Base-by-base conservation (phyloP, 2,329 filamentous ascomycete species). In the Balansia obtecta region DNA sequence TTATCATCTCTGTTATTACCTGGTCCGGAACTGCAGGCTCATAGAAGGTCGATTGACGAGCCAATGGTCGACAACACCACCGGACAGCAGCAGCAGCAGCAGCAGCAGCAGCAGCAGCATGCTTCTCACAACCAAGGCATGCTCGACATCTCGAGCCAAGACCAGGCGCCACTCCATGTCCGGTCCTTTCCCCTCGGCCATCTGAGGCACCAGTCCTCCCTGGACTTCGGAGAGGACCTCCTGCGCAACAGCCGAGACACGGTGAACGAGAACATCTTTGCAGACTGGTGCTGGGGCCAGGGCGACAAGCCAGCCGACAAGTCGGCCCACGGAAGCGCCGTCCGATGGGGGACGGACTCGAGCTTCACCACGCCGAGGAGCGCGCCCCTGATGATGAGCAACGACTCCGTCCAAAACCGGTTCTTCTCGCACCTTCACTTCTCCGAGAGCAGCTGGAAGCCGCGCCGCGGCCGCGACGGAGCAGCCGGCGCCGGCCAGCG, bases 181-280 rank as follows among this genome's bases (percentile, higher is more conserved):
- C 22, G 10, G 2, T 20, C 34, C 12, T 41, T 41, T 12, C 38
- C 30, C 16, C 12, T 32, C 1, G 43, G 37, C 13, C 49, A 47
- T 22, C 16, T 46, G 8, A 22, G 27, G 9, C 37, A 50, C n/a
- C 44, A 46, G 27, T 46, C 49, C 1, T 46, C 49, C 7, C 13
- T 47, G 30, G 49, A 46, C 10, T 50, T 51, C n/a, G 45, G 22
- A 45, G 32, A 48, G 33, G 39, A 51, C 10, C 30, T 51, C 12
- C 27, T 48, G 13, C 34, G 45, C 20, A 51, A 44, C 39, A 51
- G 45, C 30, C 45, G 48, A 4, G 22, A 38, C 16, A 33, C 45
- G 1, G 40, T 48, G 18, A n/a, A 51, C 20, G 49, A 51, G n/a
- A 43, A 43, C 13, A 44, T 48, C 6, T 51, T 51, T 43, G 45